phyloP scores from a whole-genome alignment of 192 early-diverging fungal species.

The Entomortierella parvispora region DNA sequence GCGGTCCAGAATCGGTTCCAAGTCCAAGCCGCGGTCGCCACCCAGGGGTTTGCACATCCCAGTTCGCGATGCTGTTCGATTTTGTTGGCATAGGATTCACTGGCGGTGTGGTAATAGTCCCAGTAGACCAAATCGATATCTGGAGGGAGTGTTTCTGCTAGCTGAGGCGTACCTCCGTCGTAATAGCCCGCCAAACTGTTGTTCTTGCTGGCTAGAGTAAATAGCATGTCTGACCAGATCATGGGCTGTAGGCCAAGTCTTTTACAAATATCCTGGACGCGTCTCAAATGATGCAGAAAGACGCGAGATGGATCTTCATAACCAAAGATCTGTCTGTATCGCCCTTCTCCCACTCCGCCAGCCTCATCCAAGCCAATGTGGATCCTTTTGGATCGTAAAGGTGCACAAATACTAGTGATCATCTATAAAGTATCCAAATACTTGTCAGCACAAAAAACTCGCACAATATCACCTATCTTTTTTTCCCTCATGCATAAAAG shows the following conservation, averaged over 20 bases:
- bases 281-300: slow-evolving; percentile 79
- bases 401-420: slow-evolving; percentile 69
- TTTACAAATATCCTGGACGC: slow-evolving; percentile 77
- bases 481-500: background rate
- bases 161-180: slow-evolving; percentile 71
- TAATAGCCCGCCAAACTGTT: slow-evolving; percentile 86
- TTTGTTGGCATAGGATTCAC: slow-evolving; percentile 78
- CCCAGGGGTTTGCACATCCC: slow-evolving; percentile 82
- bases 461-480: background rate
- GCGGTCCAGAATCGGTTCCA: slow-evolving; percentile 88
- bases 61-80: slow-evolving; percentile 86
- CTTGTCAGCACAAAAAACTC: background rate
- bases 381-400: slow-evolving; percentile 81
- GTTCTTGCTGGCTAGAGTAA: slow-evolving; percentile 76
- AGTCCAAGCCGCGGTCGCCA: slow-evolving; percentile 83
- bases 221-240: slow-evolving; percentile 87
- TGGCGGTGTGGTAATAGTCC: slow-evolving; percentile 86
- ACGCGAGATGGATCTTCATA: slow-evolving; percentile 76
- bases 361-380: slow-evolving; percentile 94
- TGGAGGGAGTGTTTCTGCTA: slow-evolving; percentile 67
- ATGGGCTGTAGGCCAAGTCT: slow-evolving; percentile 72
- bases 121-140: slow-evolving; percentile 82
- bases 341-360: slow-evolving; percentile 86
- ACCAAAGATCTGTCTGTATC: slow-evolving; percentile 81
- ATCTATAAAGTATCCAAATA: slow-evolving; percentile 37